Base-by-base conservation (phyloP, 192 early-diverging fungal genomes). In the Podila verticillata region DNA sequence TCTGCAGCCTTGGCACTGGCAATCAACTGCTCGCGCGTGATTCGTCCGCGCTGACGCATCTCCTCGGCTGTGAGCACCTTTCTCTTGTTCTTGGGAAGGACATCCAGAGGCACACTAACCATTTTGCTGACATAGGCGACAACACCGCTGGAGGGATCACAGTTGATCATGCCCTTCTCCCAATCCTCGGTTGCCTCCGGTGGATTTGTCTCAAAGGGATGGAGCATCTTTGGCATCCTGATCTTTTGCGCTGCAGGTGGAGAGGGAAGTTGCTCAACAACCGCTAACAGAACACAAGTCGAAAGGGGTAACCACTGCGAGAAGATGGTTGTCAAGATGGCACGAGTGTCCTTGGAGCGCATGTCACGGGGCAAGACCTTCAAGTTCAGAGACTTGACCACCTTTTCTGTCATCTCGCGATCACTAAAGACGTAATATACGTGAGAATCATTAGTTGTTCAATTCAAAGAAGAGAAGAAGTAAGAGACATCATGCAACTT, bases 251-350 rank as follows among this genome's bases (percentile, higher is more conserved):
- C 98, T 1, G 75, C 87, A 12, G 84, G 66, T 1, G 98, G 98
- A 6, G 92, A 93, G 5, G 98, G 98, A 22, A 99, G 79, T 63
- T 97, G 89, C 47, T 99, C 94, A 9, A 98, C 87, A 10, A 95
- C 92, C 0, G 96, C 86, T 15, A 96, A 81, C 48, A 99, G 91
- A 29, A 98, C 91, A 29, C 96, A 89, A 4, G 91, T 88, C 7
- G 97, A 93, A 57, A 99, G 87, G 4, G 98, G 97, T 2, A 99
- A 87, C 98, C 98, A 99, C 77, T 96, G 95, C 32, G 87, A 86
- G 87, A 98, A 95, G 30, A 99, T 93, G 29, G 92, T 89, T 6
- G 93, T 91, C 44, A 97, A 77, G 9, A 97, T 74, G 0, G 83
- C 83, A 15, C 88, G 85, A 3, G 88, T 89, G 84, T 98, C 97